Conservation (phyloP, 2,329 filamentous ascomycete species). For the Cladosporium oxysporum region DNA sequence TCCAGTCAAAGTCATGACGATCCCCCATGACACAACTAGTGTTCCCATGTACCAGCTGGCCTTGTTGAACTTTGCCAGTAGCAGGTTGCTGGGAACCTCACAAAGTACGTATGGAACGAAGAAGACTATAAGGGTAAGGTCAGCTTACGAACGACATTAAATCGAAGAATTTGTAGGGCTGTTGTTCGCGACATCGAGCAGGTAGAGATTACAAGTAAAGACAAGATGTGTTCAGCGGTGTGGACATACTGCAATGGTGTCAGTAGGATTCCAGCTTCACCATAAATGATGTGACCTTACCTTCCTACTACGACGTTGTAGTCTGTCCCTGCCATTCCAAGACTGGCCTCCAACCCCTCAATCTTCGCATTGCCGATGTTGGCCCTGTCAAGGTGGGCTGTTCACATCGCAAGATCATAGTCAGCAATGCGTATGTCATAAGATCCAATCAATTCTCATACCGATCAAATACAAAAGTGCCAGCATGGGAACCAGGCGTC, state of each 20-base stretch:
- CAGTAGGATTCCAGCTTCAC: background rate
- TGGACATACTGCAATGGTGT: background rate
- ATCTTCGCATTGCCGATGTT: constrained; percentile 33
- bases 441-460: background rate
- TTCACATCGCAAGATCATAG: background rate
- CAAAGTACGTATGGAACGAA: constrained; percentile 42
- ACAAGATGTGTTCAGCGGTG: background rate
- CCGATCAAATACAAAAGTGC: constrained; percentile 50
- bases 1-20: constrained; percentile 35
- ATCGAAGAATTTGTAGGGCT: background rate
- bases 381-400: constrained; percentile 53
- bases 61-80: constrained; percentile 49
- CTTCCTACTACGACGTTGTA: constrained; percentile 21
- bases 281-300: background rate
- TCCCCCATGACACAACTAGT: constrained; percentile 36
- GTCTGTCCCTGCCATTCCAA: constrained; percentile 26
- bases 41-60: constrained; percentile 41
- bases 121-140: background rate
- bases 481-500: constrained; percentile 61
- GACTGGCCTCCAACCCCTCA: constrained; percentile 43
- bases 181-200: background rate
- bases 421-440: background rate
- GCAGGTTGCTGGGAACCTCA: constrained; percentile 40
- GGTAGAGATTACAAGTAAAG: background rate
- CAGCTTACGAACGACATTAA: background rate